Evolutionary conservation across 192 early-diverging fungal species (phyloP), one percentile per base, ranked within the genome.

Genomic region (Lobosporangium transversale): DNA sequence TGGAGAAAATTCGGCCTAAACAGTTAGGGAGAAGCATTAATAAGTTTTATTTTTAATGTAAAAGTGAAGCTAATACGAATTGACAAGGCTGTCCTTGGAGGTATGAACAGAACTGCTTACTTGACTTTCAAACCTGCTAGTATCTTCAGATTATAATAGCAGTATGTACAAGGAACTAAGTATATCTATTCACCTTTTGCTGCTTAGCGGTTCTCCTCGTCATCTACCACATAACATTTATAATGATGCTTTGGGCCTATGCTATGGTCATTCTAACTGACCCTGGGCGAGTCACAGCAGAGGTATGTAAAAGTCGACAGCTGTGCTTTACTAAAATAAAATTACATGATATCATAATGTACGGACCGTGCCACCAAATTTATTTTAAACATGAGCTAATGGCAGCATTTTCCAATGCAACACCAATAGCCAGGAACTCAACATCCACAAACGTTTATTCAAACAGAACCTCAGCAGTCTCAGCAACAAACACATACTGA

Each of bases 161-260:
- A 7, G 23, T 21, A 5, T 37, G 4, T 4, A 58, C 8, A 26
- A 11, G 2, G 26, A 20, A 21, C 10, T 10, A 8, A 42, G 23
- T 52, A 33, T 49, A 36, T 44, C 47, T 31, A 20, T 33, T 12
- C 51, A 17, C 23, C 43, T 54, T 18, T 57, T 64, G 2, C 21
- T n/a, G 17, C 7, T 11, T 67, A 76, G 73, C 36, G 42, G 48
- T 67, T 5, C 58, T 76, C 3, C 20, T 76, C 26, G 47, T 67
- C 11, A 35, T 76, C 11, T 76, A 67, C 20, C 73, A 76, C 36
- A 50, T 66, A 18, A 51, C 45, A 0, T 62, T 76, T 48, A 11
- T 76, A 23, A 17, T 76, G 37, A 76, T 76, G 73, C 32, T 66
- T 1, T 76, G 73, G 73, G 50, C 73, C 1, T 76, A 76, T 53